phyloP scores from a whole-genome alignment of 805 yeast genomes.

The Tetrapisispora fleetii region DNA sequence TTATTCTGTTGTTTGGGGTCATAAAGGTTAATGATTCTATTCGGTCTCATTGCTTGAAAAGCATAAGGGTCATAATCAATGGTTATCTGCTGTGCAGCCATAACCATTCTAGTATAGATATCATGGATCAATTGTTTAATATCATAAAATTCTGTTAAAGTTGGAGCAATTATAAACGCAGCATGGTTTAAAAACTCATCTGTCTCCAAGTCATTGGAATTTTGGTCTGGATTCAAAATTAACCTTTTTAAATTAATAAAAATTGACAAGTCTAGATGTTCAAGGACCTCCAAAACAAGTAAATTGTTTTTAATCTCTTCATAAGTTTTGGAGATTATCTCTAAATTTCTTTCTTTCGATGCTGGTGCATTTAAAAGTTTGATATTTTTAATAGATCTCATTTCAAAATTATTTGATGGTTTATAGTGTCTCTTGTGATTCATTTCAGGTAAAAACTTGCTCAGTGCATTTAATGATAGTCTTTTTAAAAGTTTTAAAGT shows the following conservation, averaged over 20 bases:
- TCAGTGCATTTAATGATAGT: not conserved
- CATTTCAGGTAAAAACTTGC: conserved; percentile 1
- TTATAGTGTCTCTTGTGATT: not conserved
- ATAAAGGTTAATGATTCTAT: conserved; percentile 25
- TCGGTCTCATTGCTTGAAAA: conserved; percentile 50
- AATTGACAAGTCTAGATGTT: conserved; percentile 20
- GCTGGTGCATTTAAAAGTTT: not conserved
- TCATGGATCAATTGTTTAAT: conserved; percentile 63
- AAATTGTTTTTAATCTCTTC: conserved; percentile 19
- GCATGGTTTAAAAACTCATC: conserved; percentile 21
- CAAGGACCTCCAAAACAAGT: conserved; percentile 15
- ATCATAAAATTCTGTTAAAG: conserved; percentile 54
- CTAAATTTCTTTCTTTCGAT: conserved; percentile 7
- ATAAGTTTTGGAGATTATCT: conserved; percentile 19
- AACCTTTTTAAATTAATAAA: conserved; percentile 19
- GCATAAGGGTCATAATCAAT: conserved; percentile 58
- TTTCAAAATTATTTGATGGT: not conserved
- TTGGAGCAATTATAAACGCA: conserved; percentile 11
- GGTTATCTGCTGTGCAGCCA: conserved; percentile 59
- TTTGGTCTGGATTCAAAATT: conserved; percentile 8
- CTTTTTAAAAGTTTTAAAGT: conserved; percentile 16
- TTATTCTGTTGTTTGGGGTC: conserved; percentile 10
- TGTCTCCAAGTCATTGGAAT: conserved; percentile 12
- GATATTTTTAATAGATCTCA: not conserved
- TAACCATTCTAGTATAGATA: conserved; percentile 41